Base-by-base conservation (phyloP, 352 stramenopile species). In the Saprolegnia diclina region DNA sequence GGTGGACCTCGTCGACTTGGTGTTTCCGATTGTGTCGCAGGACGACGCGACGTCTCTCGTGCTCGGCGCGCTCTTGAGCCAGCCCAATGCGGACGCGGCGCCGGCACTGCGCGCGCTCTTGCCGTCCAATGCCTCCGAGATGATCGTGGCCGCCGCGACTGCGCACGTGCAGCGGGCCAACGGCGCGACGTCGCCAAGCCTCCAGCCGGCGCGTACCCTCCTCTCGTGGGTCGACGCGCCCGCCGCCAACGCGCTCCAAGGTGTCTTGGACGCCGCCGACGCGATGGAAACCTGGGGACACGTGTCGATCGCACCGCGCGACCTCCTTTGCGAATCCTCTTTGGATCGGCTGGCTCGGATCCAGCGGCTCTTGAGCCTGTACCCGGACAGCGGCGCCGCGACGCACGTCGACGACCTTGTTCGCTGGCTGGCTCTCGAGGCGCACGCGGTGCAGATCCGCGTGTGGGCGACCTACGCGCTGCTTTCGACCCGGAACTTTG, bases 391-490 rank as follows among this genome's bases (percentile, higher is more conserved):
- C 35, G 35, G 52, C 35, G 52, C n/a, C 24, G 52, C 52, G 24
- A 18, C 6, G 13, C 63, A 61, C n/a, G 18, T 62, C 11, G 11
- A 14, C 24, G 46, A 69, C 9, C 29, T 69, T 19, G 53, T 32
- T 2, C 18, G n/a, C 22, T 69, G 63, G 63, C 38, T 69, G 5
- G 16, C 44, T 1, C 37, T 69, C 9, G 9, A 10, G 5, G 26
- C 37, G 19, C 16, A 59, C 26, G 21, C 24, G 21, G n/a, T 10
- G 16, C 45, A 61, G 7, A 32, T 69, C 29, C 29, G 37, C 13
- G 38, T 63, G 19, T 69, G 63, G 63, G 63, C 63, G 11, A 45
- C 53, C 11, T 69, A 69, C 9, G 48, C 63, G 19, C 35, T 61
- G 19, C 37, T 69, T 1, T 45, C 62, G 40, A 53, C 35, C 6